Evolutionary conservation across 179 eudicot genomes (phyloP).

Genomic region (Pouteria campechiana): DNA sequence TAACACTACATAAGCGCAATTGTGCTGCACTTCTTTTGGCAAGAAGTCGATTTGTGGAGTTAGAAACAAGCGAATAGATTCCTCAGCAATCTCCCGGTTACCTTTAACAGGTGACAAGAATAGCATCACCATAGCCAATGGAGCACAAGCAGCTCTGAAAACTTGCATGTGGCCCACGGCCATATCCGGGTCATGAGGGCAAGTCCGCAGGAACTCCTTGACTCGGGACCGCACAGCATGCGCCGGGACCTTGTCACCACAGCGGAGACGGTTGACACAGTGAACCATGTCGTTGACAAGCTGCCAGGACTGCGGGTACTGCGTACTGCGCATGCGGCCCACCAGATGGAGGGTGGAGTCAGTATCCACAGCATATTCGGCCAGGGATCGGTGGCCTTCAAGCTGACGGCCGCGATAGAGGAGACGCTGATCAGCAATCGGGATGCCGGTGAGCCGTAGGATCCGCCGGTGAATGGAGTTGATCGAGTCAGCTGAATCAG

Average conservation of each 20-base stretch:
- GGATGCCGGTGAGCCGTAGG: conserved; percentile 30
- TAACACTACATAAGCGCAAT: conserved; percentile 38
- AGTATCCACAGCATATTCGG: conserved; percentile 36
- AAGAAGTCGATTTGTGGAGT: conserved; percentile 8
- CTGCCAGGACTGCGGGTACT: conserved; percentile 52
- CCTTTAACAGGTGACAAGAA: conserved; percentile 29
- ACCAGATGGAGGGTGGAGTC: conserved; percentile 59
- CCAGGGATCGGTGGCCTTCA: conserved; percentile 44
- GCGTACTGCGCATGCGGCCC: conserved; percentile 62
- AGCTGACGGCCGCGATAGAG: conserved; percentile 63
- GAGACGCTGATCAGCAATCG: conserved; percentile 40
- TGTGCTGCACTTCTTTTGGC: conserved; percentile 2
- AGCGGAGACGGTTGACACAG: conserved; percentile 15
- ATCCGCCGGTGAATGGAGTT: conserved; percentile 29
- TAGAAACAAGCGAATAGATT: conserved; percentile 34
- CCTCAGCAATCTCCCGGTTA: conserved; percentile 31
- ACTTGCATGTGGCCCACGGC: conserved; percentile 28
- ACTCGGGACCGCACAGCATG: conserved; percentile 6
- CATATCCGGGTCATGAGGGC: conserved; percentile 4
- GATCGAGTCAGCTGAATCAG: conserved; percentile 36
- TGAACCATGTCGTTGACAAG: conserved; percentile 36
- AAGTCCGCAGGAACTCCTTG: conserved; percentile 9
- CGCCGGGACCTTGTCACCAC: conserved; percentile 13
- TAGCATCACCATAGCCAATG: conserved; percentile 55
- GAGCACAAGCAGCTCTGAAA: conserved; percentile 39